Evolutionary conservation across 2,329 filamentous ascomycete genomes (phyloP).

Genomic region (Raffaelea arxii): DNA sequence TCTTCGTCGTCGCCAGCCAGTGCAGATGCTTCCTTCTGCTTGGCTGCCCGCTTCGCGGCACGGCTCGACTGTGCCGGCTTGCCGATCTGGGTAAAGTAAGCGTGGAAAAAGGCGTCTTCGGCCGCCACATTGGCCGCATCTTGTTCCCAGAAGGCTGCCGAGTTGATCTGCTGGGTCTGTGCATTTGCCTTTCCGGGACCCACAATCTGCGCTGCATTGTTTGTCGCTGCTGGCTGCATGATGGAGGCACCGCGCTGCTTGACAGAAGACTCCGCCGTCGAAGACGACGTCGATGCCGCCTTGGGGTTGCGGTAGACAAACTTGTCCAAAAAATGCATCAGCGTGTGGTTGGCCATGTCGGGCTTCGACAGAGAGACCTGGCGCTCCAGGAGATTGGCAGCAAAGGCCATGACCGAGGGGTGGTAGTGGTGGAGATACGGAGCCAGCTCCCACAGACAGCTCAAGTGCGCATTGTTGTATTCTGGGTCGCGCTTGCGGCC

Average conservation of each 20-base stretch:
- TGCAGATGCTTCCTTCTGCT: slow-evolving; percentile 52
- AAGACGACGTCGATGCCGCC: too few relatives aligned
- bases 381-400: slow-evolving; percentile 58
- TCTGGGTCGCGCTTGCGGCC: slow-evolving; percentile 85
- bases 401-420: slow-evolving; percentile 82
- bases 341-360: slow-evolving; percentile 78
- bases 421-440: slow-evolving; percentile 80
- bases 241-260: slow-evolving; percentile 70
- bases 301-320: slow-evolving; percentile 98
- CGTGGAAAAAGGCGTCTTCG: slow-evolving; percentile 97
- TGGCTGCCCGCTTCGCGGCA: slow-evolving; percentile 35
- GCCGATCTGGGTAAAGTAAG: slow-evolving; percentile 76
- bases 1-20: slow-evolving; percentile 58
- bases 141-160: slow-evolving; percentile 83
- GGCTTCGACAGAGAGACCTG: slow-evolving; percentile 74
- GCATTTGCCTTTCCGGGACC: slow-evolving; percentile 39
- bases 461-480: slow-evolving; percentile 84
- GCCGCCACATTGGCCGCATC: slow-evolving; percentile 78
- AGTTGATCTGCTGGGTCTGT: slow-evolving; percentile 53
- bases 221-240: slow-evolving; percentile 69
- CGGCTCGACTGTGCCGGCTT: slow-evolving; percentile 48
- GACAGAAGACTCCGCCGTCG: slow-evolving; percentile 37
- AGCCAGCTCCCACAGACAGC: slow-evolving; percentile 87
- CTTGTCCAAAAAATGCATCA: slow-evolving; percentile 93
- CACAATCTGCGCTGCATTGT: slow-evolving; percentile 37